Base-by-base conservation (phyloP, 805 yeast species). In the Tetrapisispora iriomotensis region DNA sequence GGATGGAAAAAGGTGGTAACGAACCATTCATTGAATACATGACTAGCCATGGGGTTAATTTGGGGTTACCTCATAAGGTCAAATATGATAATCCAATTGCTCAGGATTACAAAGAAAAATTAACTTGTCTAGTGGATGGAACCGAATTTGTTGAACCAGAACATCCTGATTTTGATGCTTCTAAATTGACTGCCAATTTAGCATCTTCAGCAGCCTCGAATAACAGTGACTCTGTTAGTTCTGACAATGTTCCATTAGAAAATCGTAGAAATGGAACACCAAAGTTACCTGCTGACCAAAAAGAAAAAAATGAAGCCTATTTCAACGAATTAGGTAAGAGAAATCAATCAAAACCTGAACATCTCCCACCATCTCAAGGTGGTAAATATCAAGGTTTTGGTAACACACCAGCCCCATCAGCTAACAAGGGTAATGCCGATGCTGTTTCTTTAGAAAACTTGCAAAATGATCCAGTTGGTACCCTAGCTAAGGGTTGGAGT, bases 1-100 rank as follows among this genome's bases (percentile, higher is more conserved):
- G 94, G 43, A 90, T 92, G 97, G 96, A 90, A 55, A 64, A 76
- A 43, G 98, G 98, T 41, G 98, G 98, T 18, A 92, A 92, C 56
- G 82, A 75, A 39, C 74, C 74, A 20, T 83, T 92, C 51, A 72
- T 67, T 23, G 68, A 65, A 42, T 92, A 80, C 57, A 79, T 92
- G 56, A 70, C 65, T 33, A 62, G 70, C 8, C 78, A 87, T 59
- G 95, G 95, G 19, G 61, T 88, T 24, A 85, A 78, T 54, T 53
- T 72, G 43, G 53, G 64, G 19, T 64, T 79, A 47, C 79, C 86
- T 29, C 77, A 87, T 32, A 76, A 75, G 49, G 60, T 68, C 44
- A 90, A 92, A 65, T 92, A 84, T 64, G 82, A 85, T 58, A 87
- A 92, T 50, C 77, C 79, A 29, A 85, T 86, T 32, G 97, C 98